Evolutionary conservation across 495 filamentous ascomycete species (phyloP), one percentile per base, ranked within the genome.

Genomic region (Chaetomidium leptoderma): DNA sequence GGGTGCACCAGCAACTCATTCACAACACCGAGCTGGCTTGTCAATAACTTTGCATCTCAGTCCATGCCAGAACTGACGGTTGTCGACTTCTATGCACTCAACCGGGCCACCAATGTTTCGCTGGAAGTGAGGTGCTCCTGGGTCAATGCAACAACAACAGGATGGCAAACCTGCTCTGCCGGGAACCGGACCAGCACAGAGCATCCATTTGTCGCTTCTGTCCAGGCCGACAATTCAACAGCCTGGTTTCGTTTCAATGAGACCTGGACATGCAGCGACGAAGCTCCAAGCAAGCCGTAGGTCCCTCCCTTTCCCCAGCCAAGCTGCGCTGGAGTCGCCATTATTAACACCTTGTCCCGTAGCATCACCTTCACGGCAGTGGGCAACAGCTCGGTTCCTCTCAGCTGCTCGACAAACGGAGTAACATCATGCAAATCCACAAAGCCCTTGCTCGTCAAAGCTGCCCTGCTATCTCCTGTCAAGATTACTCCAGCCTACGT

Each of bases 1-100:
- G 58, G 49, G 3, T 68, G 66, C 54, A 68, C 66, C 10, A 37
- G 59, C 11, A 62, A 51, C 3, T 68, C 66, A 0, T 68, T 68
- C 32, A 57, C 57, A 8, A 46, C 55, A 13, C 63, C 66, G 13
- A 66, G 66, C 50, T 68, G 66, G 66, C 33, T 66, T 0, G 51
- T 68, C 30, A 7, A 57, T 10, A 39, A 62, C 5, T 58, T 66
- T 24, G 16, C 44, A n/a, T 24, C 46, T 5, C 47, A 30, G 2
- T 42, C 21, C 10, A 19, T 26, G 8, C 24, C 29, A 7, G 57
- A 43, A 40, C 4, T 35, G 13, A 55, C 49, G 4, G 53, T 43
- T 6, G 54, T 39, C 14, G 44, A 50, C 4, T 65, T 67, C 43
- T 35, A 40, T 1, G 35, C 56, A 4, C 57, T 53, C 35, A 68